Base-by-base conservation (phyloP, 148 eudicot species). In the Persicaria tinctoria region DNA sequence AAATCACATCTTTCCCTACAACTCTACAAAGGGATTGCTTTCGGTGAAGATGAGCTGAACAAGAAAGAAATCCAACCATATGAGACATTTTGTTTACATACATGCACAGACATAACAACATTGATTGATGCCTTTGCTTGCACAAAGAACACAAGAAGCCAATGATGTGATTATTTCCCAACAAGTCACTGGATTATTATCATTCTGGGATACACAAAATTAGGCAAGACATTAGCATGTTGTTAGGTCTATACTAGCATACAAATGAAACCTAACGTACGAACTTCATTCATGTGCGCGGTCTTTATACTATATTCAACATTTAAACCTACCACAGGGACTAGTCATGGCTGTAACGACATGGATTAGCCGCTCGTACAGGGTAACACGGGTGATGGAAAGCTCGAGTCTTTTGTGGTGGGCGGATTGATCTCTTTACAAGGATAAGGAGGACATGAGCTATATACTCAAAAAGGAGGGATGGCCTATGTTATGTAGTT, bases 191-290 rank as follows among this genome's bases (percentile, higher is more conserved):
- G 27, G 6, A 57, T 17, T 57, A 38, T 18, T 57, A 17, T 20
- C 32, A 17, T 17, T 7, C 18, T 57, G 27, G 13, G 17, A 38
- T 66, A 66, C 70, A 66, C 70, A 66, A 66, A 66, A 66, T 38
- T 66, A 41, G 70, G 70, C 70, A 66, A 66, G 70, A 41, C 70
- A 66, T 66, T 66, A 66, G 46, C 70, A 66, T 23, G 9, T 41
- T 47, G 3, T 13, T 41, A 13, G 44, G 8, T 32, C 41, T 32
- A 27, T 38, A 66, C 70, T 66, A 66, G 17, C 44, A 8, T 66
- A 44, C 48, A 66, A 66, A 66, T 66, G 70, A 44, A 44, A 66
- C 46, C 70, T 41, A 66, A 18, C 41, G 8, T 59, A 20, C 64
- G 20, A 59, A 59, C 18, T 5, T 20, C 64, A 59, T 5, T 20